Evolutionary conservation across 257 asterid species (phyloP), one percentile per base, ranked within the genome.

Genomic region (Rauvolfia tetraphylla): DNA sequence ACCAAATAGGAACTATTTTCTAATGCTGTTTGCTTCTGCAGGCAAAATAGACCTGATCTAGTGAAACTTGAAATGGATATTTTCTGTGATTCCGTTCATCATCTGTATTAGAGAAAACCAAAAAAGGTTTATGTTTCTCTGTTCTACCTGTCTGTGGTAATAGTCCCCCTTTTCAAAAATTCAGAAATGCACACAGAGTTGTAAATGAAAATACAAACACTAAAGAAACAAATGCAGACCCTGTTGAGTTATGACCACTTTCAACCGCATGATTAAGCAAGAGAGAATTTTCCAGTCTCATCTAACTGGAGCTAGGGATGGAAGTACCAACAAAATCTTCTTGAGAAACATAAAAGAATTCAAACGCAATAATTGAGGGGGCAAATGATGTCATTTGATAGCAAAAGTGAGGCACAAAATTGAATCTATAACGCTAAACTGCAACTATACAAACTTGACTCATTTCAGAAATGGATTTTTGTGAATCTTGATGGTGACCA

Each of bases 401-500:
- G 76, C 57, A 29, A 54, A 67, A 12, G 31, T 17, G 44, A 54
- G 53, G 76, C 75, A 66, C 29, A 44, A 44, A 67, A 67, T 53
- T 20, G 75, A 51, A 63, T 54, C 44, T 15, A 14, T 25, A 49
- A 53, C 42, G 82, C 54, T 42, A 46, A 73, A 70, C 65, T 79
- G 70, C 42, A 75, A 75, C 36, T 17, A 69, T 56, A 75, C 83
- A 79, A 79, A 75, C 69, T 79, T 79, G 75, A 56, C 79, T 66
- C 34, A 44, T 31, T 79, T 79, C 75, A 57, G 4, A 44, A 51
- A 39, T 54, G 74, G 68, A 53, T 36, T 56, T 38, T 67, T 38
- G 23, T 61, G 74, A 78, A 42, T 58, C 53, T 57, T 72, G 72
- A 76, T 29, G 51, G 79, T 33, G 90, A 86, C 86, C 15, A 48